Evolutionary conservation across 1,284 basidiomycete genomes (phyloP), one percentile per base, ranked within the genome.

Genomic region (Cutaneotrichosporon sp.): DNA sequence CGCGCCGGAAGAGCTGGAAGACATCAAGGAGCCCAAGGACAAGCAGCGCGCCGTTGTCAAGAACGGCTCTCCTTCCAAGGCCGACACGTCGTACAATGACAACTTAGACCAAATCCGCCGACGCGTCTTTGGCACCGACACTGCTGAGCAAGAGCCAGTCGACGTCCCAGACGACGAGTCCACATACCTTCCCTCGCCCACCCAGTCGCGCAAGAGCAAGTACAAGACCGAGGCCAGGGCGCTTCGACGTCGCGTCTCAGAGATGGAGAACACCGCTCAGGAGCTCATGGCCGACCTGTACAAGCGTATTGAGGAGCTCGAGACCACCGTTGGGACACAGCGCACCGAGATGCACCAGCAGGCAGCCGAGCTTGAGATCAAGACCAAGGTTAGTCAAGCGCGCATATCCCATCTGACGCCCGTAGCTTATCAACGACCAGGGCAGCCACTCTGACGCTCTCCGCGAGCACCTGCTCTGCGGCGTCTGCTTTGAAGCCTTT

Each of bases 401-500:
- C 15, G 33, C 37, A n/a, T 34, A 33, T 51, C 17, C 35, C 22
- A 39, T 17, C 51, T 49, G 41, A 54, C 52, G 4, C n/a, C 10
- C 4, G 8, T 46, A 54, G 55, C 55, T 62, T 8, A 30, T 55
- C 10, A 30, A 41, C 1, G 52, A 56, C 10, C 64, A 68, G 14
- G 59, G 64, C n/a, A 57, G 52, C 12, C 60, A 60, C 26, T 54
- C 55, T 14, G 66, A 68, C 12, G 50, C 47, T 3, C 37, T 75
- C 23, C 58, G 56, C 15, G 67, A 74, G 30, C 66, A 66, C 4
- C 51, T 71, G 9, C 59, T 57, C 9, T 75, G 73, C 50, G 55
- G 55, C 7, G 67, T 75, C 20, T 75, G 73, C 51, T 64, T 72
- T 26, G 69, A 69, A 34, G 54, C 64, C 0, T 57, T 71, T 9